Evolutionary conservation across 129 eudicot species (phyloP), one percentile per base, ranked within the genome.

Genomic region (Centella asiatica): DNA sequence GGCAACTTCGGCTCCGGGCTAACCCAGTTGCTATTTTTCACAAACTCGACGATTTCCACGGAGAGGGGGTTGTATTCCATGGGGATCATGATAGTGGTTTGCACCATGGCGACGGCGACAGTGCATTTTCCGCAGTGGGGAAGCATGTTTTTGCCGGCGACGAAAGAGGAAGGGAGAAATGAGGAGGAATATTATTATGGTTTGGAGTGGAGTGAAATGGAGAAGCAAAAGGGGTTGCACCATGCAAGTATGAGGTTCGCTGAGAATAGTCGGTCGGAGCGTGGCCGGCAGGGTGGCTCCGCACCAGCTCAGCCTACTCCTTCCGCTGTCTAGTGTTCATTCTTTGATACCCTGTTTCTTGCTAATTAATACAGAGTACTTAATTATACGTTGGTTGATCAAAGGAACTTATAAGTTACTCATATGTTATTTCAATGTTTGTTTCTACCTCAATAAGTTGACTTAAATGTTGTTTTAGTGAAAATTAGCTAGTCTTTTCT

Each of bases 51-150:
- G 1, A 80, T 60, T 54, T 70, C 83, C 6, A 80, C 95, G 0
- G 77, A 67, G 23, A 59, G 51, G 25, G 89, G 95, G 60, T 55
- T 86, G 27, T 42, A 66, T 0, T 78, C 70, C 15, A 85, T 85
- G 95, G 95, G 95, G 40, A 57, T 85, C 1, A 85, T 82, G 95
- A 71, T 72, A 39, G 74, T 84, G 48, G 64, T 51, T 6, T 65
- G 78, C 55, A 84, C 92, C 14, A 72, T 84, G 9, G 83, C 84
- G 0, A 80, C 77, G 49, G 64, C 77, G 12, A 56, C 80, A 15
- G 63, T 77, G 15, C 84, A 84, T 57, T 84, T 84, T 58, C 92
- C 92, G 1, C 92, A 84, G 28, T 84, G 87, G 92, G 87, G 92
- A 48, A 80, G 92, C 67, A 80, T 84, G 86, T 70, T 76, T 29